Percentiles rank a stretch among this genome's conserved stretches.
Conservation (phyloP, 2,329 filamentous ascomycete genomes). For the Ophiostoma ulmi region DNA sequence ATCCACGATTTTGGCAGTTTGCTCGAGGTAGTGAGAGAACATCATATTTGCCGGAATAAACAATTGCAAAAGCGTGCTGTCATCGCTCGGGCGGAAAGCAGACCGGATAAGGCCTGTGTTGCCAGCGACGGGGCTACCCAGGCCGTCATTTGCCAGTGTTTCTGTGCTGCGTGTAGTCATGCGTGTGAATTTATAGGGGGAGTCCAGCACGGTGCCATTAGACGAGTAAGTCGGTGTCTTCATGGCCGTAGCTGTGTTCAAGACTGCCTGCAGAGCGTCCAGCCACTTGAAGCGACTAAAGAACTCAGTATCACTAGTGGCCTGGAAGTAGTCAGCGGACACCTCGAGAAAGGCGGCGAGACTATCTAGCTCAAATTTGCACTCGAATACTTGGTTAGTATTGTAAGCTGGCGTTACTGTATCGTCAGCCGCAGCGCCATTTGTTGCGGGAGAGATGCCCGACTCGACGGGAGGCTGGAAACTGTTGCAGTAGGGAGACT, state of each 20-base stretch:
- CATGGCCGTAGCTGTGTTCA: slow-evolving; percentile 65
- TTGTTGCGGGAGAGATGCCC: slow-evolving; percentile 53
- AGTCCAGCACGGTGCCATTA: slow-evolving; percentile 50
- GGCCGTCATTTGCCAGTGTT: slow-evolving; percentile 69
- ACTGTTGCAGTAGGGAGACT: slow-evolving; percentile 82
- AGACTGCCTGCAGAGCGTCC: slow-evolving; percentile 62
- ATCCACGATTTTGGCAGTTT: slow-evolving; percentile 44
- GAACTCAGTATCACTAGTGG: slow-evolving; percentile 66
- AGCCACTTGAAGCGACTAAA: slow-evolving; percentile 72
- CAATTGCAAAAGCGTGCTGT: slow-evolving; percentile 78
- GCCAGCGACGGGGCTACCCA: slow-evolving; percentile 72
- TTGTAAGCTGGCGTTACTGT: slow-evolving; percentile 60
- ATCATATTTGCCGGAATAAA: slow-evolving; percentile 89
- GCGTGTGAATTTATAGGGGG: slow-evolving; percentile 72
- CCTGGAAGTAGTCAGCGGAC: slow-evolving; percentile 70
- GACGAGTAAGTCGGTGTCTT: slow-evolving; percentile 66
- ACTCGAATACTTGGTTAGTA: slow-evolving; percentile 73
- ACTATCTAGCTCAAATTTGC: slow-evolving; percentile 93
- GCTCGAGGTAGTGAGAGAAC: slow-evolving; percentile 60
- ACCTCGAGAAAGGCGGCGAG: slow-evolving; percentile 81
- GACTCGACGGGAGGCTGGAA: slow-evolving; percentile 84
- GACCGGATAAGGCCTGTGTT: slow-evolving; percentile 79
- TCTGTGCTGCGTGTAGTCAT: slow-evolving; percentile 70
- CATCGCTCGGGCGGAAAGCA: slow-evolving; percentile 86
- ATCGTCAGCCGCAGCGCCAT: slow-evolving; percentile 58